These are phyloP conservation scores for Ophiocordyceps camponoti-saundersi DNA, from an alignment of 2,329 filamentous ascomycete species.

Conservation along the genomic window DNA sequence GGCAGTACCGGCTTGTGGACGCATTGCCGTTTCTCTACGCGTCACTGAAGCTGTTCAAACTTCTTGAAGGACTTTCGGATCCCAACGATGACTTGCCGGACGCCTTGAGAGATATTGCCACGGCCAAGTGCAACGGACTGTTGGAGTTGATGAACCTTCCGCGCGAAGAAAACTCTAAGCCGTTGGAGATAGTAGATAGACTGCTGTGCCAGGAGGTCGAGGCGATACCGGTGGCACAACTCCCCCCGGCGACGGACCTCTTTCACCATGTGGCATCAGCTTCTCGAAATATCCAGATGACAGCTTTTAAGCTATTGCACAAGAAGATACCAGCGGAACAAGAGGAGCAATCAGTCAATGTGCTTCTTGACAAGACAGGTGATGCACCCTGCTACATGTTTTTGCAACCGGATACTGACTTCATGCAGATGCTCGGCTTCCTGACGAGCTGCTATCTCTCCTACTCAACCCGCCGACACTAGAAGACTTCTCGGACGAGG, in stretches of 20 bases:
- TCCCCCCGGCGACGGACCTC: conserved; percentile 49
- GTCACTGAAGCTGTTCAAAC: conserved; percentile 53
- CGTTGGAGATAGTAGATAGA: conserved; percentile 58
- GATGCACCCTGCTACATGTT: conserved; percentile 3
- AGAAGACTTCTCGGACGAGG: conserved; percentile 46
- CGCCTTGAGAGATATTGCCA: conserved; percentile 44
- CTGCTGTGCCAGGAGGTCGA: conserved; percentile 54
- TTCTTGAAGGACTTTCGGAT: conserved; percentile 47
- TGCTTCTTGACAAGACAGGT: conserved; percentile 50
- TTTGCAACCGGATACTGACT: not conserved
- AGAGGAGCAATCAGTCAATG: conserved; percentile 67
- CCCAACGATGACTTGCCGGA: conserved; percentile 78
- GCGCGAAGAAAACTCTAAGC: conserved; percentile 34
- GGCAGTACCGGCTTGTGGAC: conserved; percentile 23
- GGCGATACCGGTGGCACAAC: conserved; percentile 41
- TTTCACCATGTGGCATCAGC: conserved; percentile 63
- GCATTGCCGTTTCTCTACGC: conserved; percentile 49
- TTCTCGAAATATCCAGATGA: conserved; percentile 58
- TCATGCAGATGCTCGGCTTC: conserved; percentile 44
- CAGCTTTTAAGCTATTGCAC: conserved; percentile 67
- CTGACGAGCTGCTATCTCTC: conserved; percentile 71
- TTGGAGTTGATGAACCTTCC: conserved; percentile 44
- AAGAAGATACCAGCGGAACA: conserved; percentile 62
- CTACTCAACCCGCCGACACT: conserved; percentile 62
- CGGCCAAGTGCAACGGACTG: conserved; percentile 37